These are phyloP conservation scores for Ophiostoma angusticollis DNA, from an alignment of 2,329 filamentous ascomycete genomes.

Conservation along the genomic window DNA sequence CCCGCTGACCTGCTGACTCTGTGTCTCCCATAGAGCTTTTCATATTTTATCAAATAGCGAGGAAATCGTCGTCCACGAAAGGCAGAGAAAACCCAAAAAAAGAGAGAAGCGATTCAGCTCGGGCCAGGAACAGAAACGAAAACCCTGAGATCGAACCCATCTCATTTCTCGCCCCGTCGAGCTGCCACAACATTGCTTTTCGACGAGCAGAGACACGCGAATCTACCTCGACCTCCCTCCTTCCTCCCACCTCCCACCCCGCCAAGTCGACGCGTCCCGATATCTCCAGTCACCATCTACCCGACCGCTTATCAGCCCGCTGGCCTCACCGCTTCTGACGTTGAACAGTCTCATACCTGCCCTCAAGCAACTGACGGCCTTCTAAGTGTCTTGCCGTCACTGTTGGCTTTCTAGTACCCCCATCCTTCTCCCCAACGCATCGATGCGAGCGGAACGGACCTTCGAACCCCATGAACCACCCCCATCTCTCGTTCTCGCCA, in stretches of 20 bases:
- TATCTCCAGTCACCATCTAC: no score
- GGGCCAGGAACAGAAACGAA: no score
- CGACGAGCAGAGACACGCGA: no score
- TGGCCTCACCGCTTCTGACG: no score
- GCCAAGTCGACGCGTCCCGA: no score
- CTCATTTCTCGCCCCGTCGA: no score
- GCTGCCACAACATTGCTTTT: no score
- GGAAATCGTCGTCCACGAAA: not conserved
- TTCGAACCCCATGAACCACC: slow-evolving; percentile 8
- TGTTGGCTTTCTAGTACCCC: not conserved
- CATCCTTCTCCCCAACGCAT: slow-evolving; percentile 5
- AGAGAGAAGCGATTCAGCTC: no score
- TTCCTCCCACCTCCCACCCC: no score
- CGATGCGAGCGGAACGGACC: slow-evolving; percentile 13
- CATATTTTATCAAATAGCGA: slow-evolving; percentile 3
- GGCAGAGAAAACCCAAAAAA: not conserved
- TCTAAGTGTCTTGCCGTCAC: slow-evolving; percentile 1
- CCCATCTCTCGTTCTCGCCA: not conserved
- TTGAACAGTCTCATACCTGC: no score
- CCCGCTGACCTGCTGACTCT: slow-evolving; percentile 5
- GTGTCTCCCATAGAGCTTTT: not conserved
- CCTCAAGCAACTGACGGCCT: slow-evolving; percentile 8
- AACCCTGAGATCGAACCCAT: not conserved
- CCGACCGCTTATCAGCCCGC: no score
- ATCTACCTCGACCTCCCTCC: no score